Evolutionary conservation across 2,329 filamentous ascomycete genomes (phyloP), one percentile per base, ranked within the genome.

Genomic region (Aspergillus sp.): DNA sequence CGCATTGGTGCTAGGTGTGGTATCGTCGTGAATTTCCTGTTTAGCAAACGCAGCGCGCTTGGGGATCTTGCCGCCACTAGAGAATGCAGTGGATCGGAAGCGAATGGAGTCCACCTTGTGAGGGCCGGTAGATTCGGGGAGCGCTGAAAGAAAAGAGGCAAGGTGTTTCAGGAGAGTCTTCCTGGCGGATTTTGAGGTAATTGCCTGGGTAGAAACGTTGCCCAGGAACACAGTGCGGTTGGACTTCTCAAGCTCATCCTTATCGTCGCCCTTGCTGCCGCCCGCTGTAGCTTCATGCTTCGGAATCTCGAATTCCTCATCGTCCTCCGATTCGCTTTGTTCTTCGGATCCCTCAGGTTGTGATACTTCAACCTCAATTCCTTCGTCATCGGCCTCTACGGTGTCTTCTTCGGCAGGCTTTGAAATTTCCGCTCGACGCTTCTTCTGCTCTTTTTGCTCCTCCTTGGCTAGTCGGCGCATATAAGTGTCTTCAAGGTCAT

Each of bases 1-100:
- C 51, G 95, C 95, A 74, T 99, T 97, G 62, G 93, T 93, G 64
- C 91, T 96, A 72, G 91, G 92, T 1, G 94, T 95, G 1, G 96
- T 99, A 22, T 92, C 87, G 63, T 91, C 89, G 89, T 97, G 94
- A 61, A 98, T 83, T 25, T 93, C 89, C 75, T 93, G 93, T 70
- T 92, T 96, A 64, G 94, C 95, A 76, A 88, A 98, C 25, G 95
- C 91, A n/a, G 94, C 95, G 65, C 94, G 91, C 80, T 97, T 97
- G 54, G 95, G 95, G 60, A 97, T 85, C 17, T 88, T 83, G 41
- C 83, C 85, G 43, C 73, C 72, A 30, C 87, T 87, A 5, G 90
- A 86, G 76, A 96, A 98, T 2, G 95, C 91, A 15, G 93, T 92
- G 7, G 94, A 98, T 61, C 95, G 91, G 83, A 98, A 99, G 23